These are phyloP conservation scores for Meyerozyma carpophila DNA, from an alignment of 1,139 yeast species.

Conservation along the genomic window DNA sequence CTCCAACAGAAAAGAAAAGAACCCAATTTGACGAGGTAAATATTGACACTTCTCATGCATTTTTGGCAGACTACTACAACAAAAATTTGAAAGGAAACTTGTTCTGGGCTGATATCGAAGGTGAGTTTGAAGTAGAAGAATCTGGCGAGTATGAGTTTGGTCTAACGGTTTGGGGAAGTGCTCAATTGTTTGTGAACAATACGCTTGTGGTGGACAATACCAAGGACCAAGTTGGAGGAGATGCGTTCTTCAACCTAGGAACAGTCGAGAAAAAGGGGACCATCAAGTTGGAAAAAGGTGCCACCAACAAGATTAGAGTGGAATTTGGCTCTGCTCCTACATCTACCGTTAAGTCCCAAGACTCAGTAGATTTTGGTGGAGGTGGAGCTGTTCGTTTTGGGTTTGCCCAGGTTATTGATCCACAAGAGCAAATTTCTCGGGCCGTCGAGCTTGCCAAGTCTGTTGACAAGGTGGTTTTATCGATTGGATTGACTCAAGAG, in stretches of 20 bases:
- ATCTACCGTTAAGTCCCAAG: slow-evolving; percentile 18
- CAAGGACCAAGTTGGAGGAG: slow-evolving; percentile 45
- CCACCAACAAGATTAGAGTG: slow-evolving; percentile 36
- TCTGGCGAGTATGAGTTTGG: slow-evolving; percentile 51
- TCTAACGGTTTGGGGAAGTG: slow-evolving; percentile 47
- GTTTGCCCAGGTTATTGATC: slow-evolving; percentile 15
- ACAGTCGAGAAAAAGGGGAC: slow-evolving; percentile 42
- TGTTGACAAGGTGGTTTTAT: slow-evolving; percentile 42
- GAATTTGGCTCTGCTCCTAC: slow-evolving; percentile 53
- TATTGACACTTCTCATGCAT: slow-evolving; percentile 3
- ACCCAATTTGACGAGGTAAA: slow-evolving; percentile 6
- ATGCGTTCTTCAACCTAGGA: slow-evolving; percentile 43
- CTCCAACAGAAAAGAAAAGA: slow-evolving; percentile 9
- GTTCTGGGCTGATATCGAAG: slow-evolving; percentile 39
- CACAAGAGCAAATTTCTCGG: slow-evolving; percentile 25
- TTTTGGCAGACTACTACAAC: slow-evolving; percentile 7
- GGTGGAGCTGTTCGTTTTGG: slow-evolving; percentile 33
- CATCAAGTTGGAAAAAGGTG: slow-evolving; percentile 34
- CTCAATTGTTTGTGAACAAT: slow-evolving; percentile 46
- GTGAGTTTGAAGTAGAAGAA: slow-evolving; percentile 40
- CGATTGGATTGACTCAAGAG: slow-evolving; percentile 41
- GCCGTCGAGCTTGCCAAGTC: slow-evolving; percentile 39
- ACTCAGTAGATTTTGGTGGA: slow-evolving; percentile 17
- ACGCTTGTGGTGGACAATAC: slow-evolving; percentile 52
- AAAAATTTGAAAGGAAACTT: slow-evolving; percentile 4